phyloP scores from a whole-genome alignment of 208 protist species.

The Giardia duodenalis region DNA sequence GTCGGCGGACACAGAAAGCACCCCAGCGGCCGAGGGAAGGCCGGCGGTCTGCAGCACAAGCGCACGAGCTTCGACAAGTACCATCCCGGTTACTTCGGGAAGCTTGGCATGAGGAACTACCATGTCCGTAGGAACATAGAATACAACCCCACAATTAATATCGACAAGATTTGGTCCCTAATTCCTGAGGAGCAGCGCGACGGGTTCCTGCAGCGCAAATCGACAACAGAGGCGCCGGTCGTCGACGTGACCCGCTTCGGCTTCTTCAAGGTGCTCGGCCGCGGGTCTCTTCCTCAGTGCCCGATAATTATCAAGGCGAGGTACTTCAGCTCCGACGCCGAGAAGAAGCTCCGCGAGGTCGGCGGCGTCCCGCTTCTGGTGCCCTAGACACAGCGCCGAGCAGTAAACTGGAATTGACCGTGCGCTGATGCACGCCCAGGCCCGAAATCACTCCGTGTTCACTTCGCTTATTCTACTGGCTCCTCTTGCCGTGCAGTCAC shows the following conservation, averaged over 20 bases:
- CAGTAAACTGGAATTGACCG: no score
- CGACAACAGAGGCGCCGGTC: constrained; percentile 73
- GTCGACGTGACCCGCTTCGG: constrained; percentile 82
- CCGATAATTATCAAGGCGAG: constrained; percentile 97
- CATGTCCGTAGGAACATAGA: constrained; percentile 75
- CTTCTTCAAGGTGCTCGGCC: constrained; percentile 97
- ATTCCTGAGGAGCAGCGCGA: constrained; percentile 66
- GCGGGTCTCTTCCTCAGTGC: constrained; percentile 75
- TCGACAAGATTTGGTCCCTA: constrained; percentile 91
- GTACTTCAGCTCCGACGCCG: constrained; percentile 89
- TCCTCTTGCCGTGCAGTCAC: no score
- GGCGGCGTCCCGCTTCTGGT: constrained; percentile 63
- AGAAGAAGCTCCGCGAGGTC: constrained; percentile 96
- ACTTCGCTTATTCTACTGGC: no score
- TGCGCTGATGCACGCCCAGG: no score
- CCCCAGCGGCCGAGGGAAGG: constrained; percentile 96
- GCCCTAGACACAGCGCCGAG: background rate
- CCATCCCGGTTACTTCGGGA: constrained; percentile 99
- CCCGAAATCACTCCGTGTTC: no score
- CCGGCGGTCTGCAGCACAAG: constrained; percentile 96
- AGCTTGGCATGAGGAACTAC: constrained; percentile 96
- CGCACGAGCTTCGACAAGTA: constrained; percentile 87
- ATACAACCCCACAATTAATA: constrained; percentile 84
- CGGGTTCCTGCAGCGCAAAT: constrained; percentile 56
- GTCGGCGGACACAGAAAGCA: constrained; percentile 96